phyloP scores from a whole-genome alignment of 345 rosid species.

The Iberis pinnata region DNA sequence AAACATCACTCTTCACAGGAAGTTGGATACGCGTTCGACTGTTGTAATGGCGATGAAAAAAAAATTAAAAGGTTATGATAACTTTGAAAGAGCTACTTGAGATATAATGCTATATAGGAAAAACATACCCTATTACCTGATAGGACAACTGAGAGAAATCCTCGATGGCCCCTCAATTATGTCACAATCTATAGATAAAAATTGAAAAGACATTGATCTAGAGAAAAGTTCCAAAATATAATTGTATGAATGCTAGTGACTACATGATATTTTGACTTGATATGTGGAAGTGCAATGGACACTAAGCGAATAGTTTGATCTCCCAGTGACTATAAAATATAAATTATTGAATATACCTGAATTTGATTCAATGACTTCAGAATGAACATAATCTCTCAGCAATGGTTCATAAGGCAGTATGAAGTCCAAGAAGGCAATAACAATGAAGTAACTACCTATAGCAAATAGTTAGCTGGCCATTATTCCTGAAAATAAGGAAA shows the following conservation, averaged over 20 bases:
- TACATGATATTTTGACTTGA: conserved; percentile 9
- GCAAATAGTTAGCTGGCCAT: conserved; percentile 19
- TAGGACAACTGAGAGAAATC: conserved; percentile 81
- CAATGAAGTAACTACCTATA: conserved; percentile 57
- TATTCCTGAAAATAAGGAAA: conserved; percentile 20
- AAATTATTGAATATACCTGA: conserved; percentile 47
- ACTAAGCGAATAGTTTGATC: not conserved
- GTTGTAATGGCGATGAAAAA: conserved; percentile 24
- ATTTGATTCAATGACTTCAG: conserved; percentile 33
- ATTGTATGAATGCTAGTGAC: not conserved
- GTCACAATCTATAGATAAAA: conserved; percentile 50
- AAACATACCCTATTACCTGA: conserved; percentile 45
- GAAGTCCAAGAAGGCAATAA: conserved; percentile 50
- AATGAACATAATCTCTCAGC: conserved; percentile 49
- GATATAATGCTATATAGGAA: conserved; percentile 6
- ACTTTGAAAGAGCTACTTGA: conserved; percentile 8
- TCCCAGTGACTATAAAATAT: conserved; percentile 8
- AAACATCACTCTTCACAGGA: conserved; percentile 77
- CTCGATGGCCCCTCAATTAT: conserved; percentile 84
- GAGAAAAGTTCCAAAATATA: not conserved
- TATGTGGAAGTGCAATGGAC: not conserved
- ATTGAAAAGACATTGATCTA: conserved; percentile 2
- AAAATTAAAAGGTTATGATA: conserved; percentile 1
- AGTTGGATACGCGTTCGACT: conserved; percentile 60
- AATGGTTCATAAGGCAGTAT: conserved; percentile 30